Evolutionary conservation across 2,329 filamentous ascomycete genomes (phyloP), one percentile per base, ranked within the genome.

Genomic region (Drechmeria coniospora): DNA sequence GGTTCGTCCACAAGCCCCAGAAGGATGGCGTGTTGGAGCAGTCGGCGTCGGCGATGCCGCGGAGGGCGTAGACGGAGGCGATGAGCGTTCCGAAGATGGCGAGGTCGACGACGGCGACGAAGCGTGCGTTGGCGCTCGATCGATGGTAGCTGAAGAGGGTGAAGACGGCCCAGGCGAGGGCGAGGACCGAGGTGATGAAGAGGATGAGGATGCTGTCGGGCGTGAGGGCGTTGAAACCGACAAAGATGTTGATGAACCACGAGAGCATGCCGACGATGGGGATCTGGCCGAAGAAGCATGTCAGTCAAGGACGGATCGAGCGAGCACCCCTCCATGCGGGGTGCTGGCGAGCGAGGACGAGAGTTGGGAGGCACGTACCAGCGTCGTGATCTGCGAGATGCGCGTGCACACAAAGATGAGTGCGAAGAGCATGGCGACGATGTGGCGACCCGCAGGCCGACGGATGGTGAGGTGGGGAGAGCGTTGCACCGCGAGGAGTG

Each of bases 101-200:
- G 9, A 75, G 51, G 49, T 78, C 73, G 48, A 76, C 40, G 35
- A 75, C 39, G 29, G 61, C 55, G 34, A 78, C 65, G 50, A 75
- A 74, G 35, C 55, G 54, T n/a, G 70, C 63, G 53, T 76, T 74
- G 40, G 57, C 49, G 25, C 58, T 63, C 17, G 66, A 67, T 32
- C 71, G 69, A 57, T 73, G 68, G 60, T 76, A 78, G 48, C 56
- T 63, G 61, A 78, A 74, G 35, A 79, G 59, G 6, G 73, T 78
- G 46, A 64, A 65, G 52, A 77, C 51, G 36, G 67, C 56, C 74
- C 74, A 79, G 33, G 67, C 68, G 29, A 67, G 59, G 19, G 59
- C 74, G 29, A 79, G 61, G 12, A 74, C 65, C 15, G 66, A 67
- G 34, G 74, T 67, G 56, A 78, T 75, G 62, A 78, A 78, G 39